Percentiles rank a stretch among this genome's conserved stretches.
phyloP scores from a whole-genome alignment of 305 asterid species.

The Fraxinus nigra region DNA sequence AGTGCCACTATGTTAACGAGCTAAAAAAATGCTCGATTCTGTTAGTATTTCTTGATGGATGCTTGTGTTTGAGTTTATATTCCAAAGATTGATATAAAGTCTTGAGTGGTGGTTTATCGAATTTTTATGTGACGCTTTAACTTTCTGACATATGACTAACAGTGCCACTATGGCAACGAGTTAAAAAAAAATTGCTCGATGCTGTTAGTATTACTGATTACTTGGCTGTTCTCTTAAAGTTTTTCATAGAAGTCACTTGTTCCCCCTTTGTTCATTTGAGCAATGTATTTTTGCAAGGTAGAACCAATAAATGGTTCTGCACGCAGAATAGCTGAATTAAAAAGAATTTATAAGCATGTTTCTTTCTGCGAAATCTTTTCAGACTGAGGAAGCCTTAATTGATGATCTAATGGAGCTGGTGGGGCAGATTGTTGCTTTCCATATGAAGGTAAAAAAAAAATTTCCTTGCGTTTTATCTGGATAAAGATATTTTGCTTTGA shows the following conservation, averaged over 20 bases:
- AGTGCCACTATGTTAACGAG: not conserved
- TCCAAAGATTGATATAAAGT: not conserved
- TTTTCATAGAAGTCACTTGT: not conserved
- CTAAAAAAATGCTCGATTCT: not conserved
- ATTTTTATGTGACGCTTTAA: not conserved
- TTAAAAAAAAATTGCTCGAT: not conserved
- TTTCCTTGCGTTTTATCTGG: not conserved
- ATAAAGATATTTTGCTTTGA: not conserved
- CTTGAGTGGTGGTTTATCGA: not conserved
- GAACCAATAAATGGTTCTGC: not conserved
- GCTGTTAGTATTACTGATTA: not conserved
- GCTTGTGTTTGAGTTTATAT: not conserved
- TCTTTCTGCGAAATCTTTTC: constrained; percentile 24
- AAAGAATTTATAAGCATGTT: constrained; percentile 14
- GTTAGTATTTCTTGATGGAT: constrained; percentile 2
- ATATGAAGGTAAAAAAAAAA: constrained; percentile 66
- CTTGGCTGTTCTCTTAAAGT: not conserved
- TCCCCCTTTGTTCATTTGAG: not conserved
- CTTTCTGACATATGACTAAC: not conserved
- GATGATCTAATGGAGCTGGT: constrained; percentile 93
- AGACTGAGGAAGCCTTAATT: constrained; percentile 67
- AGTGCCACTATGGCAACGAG: not conserved
- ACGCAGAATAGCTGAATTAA: not conserved
- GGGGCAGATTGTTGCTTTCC: constrained; percentile 89
- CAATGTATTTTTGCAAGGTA: not conserved